Percentiles rank a stretch among this genome's conserved stretches.
Conservation (phyloP, 176 grass and related monocot species). For the Paspalum notatum region DNA sequence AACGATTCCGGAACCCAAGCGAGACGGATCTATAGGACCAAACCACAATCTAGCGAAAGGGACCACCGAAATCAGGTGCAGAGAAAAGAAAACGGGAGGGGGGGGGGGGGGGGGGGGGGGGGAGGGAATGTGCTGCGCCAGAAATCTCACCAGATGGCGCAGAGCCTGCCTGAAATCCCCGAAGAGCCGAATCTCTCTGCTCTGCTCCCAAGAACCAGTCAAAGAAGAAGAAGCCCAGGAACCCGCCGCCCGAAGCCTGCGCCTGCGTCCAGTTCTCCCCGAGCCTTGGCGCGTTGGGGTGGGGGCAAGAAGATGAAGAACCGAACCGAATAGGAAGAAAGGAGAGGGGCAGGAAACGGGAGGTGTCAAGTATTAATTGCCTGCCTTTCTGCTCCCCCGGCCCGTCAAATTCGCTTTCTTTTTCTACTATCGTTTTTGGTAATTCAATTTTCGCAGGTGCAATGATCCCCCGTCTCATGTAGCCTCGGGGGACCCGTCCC, state of each 20-base stretch:
- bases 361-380: conserved; percentile 36
- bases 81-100: background rate
- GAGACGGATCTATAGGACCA: conserved; percentile 34
- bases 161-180: background rate
- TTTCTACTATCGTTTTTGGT: conserved; percentile 30
- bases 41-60: background rate
- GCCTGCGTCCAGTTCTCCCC: background rate
- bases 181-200: conserved; percentile 4
- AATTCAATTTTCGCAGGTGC: conserved; percentile 34
- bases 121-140: background rate
- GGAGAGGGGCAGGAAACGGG: conserved; percentile 17
- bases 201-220: conserved; percentile 25
- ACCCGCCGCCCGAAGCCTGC: background rate
- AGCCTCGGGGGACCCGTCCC: background rate
- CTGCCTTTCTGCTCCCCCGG: conserved; percentile 30
- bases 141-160: conserved; percentile 39
- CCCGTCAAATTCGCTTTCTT: conserved; percentile 7
- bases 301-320: background rate
- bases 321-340: background rate
- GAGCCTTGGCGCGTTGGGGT: conserved; percentile 14
- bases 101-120: background rate
- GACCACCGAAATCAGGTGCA: background rate
- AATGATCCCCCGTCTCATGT: conserved; percentile 27
- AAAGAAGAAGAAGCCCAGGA: conserved; percentile 21
- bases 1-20: background rate